Evolutionary conservation across 202 grass and related monocot genomes (phyloP).

Genomic region (Cymbopogon flexuosus): DNA sequence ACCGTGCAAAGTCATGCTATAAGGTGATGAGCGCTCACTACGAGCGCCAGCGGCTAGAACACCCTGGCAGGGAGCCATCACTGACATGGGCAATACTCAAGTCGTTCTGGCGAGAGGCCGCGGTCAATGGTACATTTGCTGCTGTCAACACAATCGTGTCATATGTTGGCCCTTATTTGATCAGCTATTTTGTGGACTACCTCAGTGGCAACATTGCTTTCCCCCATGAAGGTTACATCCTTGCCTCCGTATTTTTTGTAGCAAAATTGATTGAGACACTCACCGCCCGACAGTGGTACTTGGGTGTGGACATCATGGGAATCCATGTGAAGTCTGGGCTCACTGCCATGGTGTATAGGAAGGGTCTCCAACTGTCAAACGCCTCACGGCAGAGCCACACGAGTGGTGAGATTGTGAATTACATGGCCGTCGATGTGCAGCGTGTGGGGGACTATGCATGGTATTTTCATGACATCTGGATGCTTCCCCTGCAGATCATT

Average conservation of each 20-base stretch:
- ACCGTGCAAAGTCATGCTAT: constrained; percentile 78
- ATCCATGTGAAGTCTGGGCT: constrained; percentile 96
- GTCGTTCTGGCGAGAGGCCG: constrained; percentile 81
- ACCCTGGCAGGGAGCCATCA: constrained; percentile 46
- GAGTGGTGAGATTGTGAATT: constrained; percentile 98
- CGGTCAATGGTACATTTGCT: constrained; percentile 62
- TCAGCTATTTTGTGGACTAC: constrained; percentile 95
- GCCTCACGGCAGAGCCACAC: constrained; percentile 76
- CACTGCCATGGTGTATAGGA: constrained; percentile 92
- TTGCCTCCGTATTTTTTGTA: constrained; percentile 71
- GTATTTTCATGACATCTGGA: constrained; percentile 99
- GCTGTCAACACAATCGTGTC: constrained; percentile 74
- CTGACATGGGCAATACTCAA: constrained; percentile 67
- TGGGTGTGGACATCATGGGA: constrained; percentile 94
- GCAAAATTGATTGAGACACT: constrained; percentile 81
- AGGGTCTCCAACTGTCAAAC: constrained; percentile 81
- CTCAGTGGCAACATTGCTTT: constrained; percentile 87
- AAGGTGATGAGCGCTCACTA: constrained; percentile 70
- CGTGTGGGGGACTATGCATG: constrained; percentile 93
- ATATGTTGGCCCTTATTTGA: constrained; percentile 85
- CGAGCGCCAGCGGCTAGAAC: constrained; percentile 56
- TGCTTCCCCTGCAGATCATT: constrained; percentile 90
- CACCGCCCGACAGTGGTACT: constrained; percentile 87
- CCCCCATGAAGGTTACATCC: constrained; percentile 84
- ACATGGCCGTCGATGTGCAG: constrained; percentile 99